phyloP scores from a whole-genome alignment of 1,284 basidiomycete species.

The Gomphus bonarii region DNA sequence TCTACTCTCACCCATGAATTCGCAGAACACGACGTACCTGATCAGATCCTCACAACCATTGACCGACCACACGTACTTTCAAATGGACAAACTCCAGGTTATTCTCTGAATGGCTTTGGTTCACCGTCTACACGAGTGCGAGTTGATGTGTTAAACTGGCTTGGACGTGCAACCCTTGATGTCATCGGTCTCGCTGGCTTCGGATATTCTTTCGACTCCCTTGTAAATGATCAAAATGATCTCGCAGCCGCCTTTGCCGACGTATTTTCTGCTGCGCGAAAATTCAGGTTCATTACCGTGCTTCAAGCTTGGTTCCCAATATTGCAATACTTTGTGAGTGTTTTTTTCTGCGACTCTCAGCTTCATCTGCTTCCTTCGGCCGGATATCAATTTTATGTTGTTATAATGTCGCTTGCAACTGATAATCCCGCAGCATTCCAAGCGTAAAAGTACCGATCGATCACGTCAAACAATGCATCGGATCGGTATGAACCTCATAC shows the following conservation, averaged over 20 bases:
- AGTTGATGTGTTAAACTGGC: conserved; percentile 51
- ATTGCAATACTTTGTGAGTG: conserved; percentile 43
- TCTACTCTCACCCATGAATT: background rate
- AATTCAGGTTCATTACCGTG: conserved; percentile 42
- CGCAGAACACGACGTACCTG: background rate
- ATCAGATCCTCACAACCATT: background rate
- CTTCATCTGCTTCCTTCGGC: conserved; percentile 7
- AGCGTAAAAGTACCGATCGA: conserved; percentile 32
- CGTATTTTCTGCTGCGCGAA: conserved; percentile 41
- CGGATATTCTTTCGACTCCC: conserved; percentile 13
- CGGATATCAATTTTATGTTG: conserved; percentile 13
- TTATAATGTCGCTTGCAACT: conserved; percentile 14
- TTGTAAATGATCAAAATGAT: conserved; percentile 33
- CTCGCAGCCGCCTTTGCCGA: conserved; percentile 44
- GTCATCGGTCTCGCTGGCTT: conserved; percentile 60
- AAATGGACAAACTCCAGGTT: background rate
- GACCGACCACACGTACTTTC: background rate
- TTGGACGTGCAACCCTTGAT: conserved; percentile 58
- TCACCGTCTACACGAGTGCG: conserved; percentile 12
- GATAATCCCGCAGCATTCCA: conserved; percentile 21
- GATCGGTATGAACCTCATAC: conserved; percentile 48
- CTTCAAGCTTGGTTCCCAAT: conserved; percentile 54
- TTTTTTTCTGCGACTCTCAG: background rate
- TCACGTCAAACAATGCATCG: conserved; percentile 39
- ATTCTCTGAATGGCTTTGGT: background rate